Base-by-base conservation (phyloP, 2,329 filamentous ascomycete genomes). In the Stagonosporopsis chrysanthemi region DNA sequence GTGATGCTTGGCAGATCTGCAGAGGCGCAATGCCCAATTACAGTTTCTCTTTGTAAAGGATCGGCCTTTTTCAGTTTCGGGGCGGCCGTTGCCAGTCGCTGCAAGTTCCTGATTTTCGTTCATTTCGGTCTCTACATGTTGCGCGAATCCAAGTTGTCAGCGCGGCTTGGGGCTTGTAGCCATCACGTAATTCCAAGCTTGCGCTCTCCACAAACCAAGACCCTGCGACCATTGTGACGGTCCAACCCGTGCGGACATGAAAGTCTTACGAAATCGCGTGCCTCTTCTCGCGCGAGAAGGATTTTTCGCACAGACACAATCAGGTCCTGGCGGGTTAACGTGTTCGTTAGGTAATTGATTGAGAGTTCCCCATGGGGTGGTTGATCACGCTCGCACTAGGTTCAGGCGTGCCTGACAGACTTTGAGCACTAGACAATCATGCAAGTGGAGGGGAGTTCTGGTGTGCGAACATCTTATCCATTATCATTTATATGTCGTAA, bases 171-270 rank as follows among this genome's bases (percentile, higher is more conserved):
- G n/a, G 15, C 26, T 31, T 14, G 29, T 31, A 14, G 26, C 41
- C 28, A 56, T 56, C 47, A 56, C 53, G 53, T 51, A 56, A 56
- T 51, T 46, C 42, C 47, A 56, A 56, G 47, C 40, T n/a, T 22
- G 1, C 12, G 15, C 28, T 56, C 41, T 50, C 52, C 52, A 51
- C 47, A 31, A 29, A 17, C 42, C 53, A 51, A 47, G 53, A 33
- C 47, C 12, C 35, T 36, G 38, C 31, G 33, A 22, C 15, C 31
- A 31, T 28, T 14, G 28, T 23, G 19, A 15, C 31, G 11, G 24
- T 28, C 19, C 24, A 56, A 41, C 41, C 53, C 42, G 36, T 56
- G 53, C 47, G 53, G 53, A 36, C 1, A 22, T 14, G 41, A 51
- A 46, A 46, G 14, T 51, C 12, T 56, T 56, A 56, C 53, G 41